Percentiles rank a stretch among this genome's conserved stretches.
Conservation (phyloP, 2,329 filamentous ascomycete genomes). For the Alternaria ventricosa region DNA sequence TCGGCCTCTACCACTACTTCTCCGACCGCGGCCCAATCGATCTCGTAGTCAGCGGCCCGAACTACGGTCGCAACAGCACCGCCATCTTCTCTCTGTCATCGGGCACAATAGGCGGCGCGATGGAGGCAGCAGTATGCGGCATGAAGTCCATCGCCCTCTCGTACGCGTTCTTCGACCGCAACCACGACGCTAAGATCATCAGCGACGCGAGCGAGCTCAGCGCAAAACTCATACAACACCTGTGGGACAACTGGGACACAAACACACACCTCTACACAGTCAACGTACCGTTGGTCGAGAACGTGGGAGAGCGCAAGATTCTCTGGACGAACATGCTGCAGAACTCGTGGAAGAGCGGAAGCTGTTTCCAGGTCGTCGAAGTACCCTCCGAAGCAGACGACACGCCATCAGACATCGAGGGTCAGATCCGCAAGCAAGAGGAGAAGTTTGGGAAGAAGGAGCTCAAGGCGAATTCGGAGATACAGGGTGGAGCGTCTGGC, state of each 20-base stretch:
- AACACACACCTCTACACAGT: conserved; percentile 86
- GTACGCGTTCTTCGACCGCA: conserved; percentile 86
- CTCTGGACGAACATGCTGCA: conserved; percentile 87
- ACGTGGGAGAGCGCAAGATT: conserved; percentile 73
- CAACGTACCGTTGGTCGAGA: conserved; percentile 85
- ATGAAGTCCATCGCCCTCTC: conserved; percentile 76
- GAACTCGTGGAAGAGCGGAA: conserved; percentile 86
- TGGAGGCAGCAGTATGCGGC: conserved; percentile 58
- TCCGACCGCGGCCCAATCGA: conserved; percentile 52
- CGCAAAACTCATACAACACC: conserved; percentile 78
- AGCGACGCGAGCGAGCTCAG: conserved; percentile 75
- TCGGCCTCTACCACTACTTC: conserved; percentile 58
- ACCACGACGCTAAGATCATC: conserved; percentile 84
- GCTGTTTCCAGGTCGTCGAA: conserved; percentile 84
- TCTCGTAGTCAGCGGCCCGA: conserved; percentile 58
- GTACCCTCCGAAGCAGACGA: conserved; percentile 67
- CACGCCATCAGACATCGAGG: conserved; percentile 70
- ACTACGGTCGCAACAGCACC: conserved; percentile 59
- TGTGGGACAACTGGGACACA: conserved; percentile 74
- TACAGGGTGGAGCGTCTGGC: conserved; percentile 25
- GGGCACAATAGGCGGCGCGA: conserved; percentile 58
- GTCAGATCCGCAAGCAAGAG: conserved; percentile 72
- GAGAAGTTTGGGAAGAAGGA: conserved; percentile 54
- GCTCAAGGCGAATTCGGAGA: conserved; percentile 26
- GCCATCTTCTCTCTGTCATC: conserved; percentile 58